Evolutionary conservation across 306 rosid species (phyloP).

Genomic region (Pueraria montana): DNA sequence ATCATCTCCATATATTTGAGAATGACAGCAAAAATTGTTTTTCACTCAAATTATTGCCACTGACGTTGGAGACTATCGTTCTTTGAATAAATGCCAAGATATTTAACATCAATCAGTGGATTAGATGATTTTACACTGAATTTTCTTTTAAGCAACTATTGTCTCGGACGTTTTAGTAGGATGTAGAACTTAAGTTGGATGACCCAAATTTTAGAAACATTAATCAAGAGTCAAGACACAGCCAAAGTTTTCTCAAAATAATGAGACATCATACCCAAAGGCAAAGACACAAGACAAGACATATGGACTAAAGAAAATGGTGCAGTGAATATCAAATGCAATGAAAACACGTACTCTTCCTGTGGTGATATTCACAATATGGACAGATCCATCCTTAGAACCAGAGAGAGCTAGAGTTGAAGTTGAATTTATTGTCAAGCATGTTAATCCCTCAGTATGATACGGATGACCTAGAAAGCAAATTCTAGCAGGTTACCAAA

Average conservation of each 20-base stretch:
- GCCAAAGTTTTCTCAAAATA: conserved; percentile 36
- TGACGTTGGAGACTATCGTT: conserved; percentile 20
- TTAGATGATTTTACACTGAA: conserved; percentile 8
- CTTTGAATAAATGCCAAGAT: conserved; percentile 26
- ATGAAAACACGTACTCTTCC: conserved; percentile 72
- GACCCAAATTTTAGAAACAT: conserved; percentile 25
- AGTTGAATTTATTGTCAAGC: conserved; percentile 79
- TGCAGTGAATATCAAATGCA: conserved; percentile 38
- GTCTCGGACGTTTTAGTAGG: conserved; percentile 5
- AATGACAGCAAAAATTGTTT: conserved; percentile 1
- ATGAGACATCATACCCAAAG: conserved; percentile 19
- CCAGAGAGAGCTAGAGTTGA: conserved; percentile 84
- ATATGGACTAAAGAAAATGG: conserved; percentile 31
- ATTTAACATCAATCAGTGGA: conserved; percentile 34
- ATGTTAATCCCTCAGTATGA: conserved; percentile 83
- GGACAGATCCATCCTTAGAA: conserved; percentile 84
- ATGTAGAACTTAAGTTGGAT: conserved; percentile 2
- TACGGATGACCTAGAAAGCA: conserved; percentile 80
- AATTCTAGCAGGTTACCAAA: conserved; percentile 29
- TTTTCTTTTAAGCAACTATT: conserved; percentile 30
- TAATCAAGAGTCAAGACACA: conserved; percentile 17
- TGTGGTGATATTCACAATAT: conserved; percentile 75
- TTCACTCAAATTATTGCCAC: conserved; percentile 17
- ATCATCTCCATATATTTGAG: not conserved
- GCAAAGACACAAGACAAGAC: conserved; percentile 32